Percentiles rank a stretch among this genome's conserved stretches.
Conservation (phyloP, 1,139 yeast genomes). For the Sugiyamaella grinbergsii region DNA sequence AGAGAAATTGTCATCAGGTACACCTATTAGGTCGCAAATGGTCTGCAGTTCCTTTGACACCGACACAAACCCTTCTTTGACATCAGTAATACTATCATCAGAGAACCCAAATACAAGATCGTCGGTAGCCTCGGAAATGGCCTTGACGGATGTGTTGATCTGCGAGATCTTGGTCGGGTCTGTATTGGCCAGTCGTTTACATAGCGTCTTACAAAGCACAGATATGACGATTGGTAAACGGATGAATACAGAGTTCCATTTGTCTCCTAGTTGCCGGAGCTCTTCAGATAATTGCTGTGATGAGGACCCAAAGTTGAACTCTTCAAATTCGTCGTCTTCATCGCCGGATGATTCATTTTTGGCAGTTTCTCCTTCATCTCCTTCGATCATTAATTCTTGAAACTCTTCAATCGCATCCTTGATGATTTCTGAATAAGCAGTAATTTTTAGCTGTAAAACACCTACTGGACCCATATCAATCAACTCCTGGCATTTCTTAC, state of each 20-base stretch:
- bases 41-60: constrained; percentile 10
- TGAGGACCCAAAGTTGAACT: constrained; percentile 3
- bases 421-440: constrained; percentile 11
- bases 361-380: constrained; percentile 11
- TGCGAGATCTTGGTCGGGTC: constrained; percentile 7
- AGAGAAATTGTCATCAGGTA: constrained; percentile 12
- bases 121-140: constrained; percentile 14
- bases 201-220: constrained; percentile 10
- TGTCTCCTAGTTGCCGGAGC: neutral
- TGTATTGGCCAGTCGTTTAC: constrained; percentile 9
- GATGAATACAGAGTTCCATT: constrained; percentile 10
- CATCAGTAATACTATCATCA: constrained; percentile 11
- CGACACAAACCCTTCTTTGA: constrained; percentile 6
- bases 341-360: neutral
- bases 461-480: constrained; percentile 16
- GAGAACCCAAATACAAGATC: constrained; percentile 13
- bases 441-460: constrained; percentile 11
- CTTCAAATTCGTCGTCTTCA: constrained; percentile 15
- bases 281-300: constrained; percentile 9
- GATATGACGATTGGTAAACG: constrained; percentile 5
- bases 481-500: constrained; percentile 12
- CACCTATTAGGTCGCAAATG: constrained; percentile 1
- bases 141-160: constrained; percentile 2
- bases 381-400: constrained; percentile 15
- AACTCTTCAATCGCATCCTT: constrained; percentile 19